Conservation (phyloP, 1,284 basidiomycete genomes). For the Melampsora americana region DNA sequence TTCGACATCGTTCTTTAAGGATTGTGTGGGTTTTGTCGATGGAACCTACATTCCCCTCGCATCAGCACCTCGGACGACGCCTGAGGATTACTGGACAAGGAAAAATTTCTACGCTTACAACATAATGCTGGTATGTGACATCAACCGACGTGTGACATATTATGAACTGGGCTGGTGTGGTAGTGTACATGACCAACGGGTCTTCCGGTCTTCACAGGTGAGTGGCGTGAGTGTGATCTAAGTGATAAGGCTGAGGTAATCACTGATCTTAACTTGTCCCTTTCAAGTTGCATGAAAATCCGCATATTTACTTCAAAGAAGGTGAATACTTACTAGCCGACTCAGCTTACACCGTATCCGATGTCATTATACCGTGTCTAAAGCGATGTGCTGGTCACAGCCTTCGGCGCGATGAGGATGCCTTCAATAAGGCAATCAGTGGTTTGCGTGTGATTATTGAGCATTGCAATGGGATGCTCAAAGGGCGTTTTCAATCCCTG, state of each 20-base stretch:
- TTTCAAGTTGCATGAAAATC: not conserved
- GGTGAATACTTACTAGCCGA: not conserved
- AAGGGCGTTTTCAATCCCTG: not conserved
- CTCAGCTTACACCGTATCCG: not conserved
- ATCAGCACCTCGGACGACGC: not conserved
- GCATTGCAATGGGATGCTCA: constrained; percentile 1
- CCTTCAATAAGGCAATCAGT: no score
- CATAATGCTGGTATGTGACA: not conserved
- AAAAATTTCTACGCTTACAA: not conserved
- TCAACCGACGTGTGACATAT: not conserved
- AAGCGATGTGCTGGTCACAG: not conserved
- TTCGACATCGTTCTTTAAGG: no score
- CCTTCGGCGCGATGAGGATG: no score
- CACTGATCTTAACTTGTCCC: no score
- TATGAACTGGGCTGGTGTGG: no score
- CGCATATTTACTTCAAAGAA: not conserved
- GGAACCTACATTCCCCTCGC: no score
- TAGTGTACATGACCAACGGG: not conserved
- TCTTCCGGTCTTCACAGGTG: not conserved
- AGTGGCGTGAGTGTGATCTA: not conserved
- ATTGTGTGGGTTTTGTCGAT: no score
- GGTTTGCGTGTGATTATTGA: not conserved
- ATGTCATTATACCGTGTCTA: not conserved
- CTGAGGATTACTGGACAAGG: not conserved
- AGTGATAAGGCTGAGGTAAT: not conserved